Evolutionary conservation across 1,139 yeast genomes (phyloP).

Genomic region (Kluyveromyces sp.): DNA sequence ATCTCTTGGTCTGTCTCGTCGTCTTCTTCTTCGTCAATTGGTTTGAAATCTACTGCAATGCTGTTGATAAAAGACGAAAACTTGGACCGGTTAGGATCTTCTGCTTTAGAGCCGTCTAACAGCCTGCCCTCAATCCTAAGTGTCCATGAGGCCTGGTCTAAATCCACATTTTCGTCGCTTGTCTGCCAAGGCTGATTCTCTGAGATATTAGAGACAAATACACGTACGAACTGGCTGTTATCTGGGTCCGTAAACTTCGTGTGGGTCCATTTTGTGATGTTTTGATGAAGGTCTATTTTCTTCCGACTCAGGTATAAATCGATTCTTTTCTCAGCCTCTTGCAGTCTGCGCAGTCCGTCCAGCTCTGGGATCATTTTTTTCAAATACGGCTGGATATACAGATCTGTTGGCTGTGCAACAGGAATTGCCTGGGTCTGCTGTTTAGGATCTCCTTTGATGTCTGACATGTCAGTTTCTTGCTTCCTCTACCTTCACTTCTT

Average conservation of each 20-base stretch:
- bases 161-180: conserved; percentile 37
- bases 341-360: conserved; percentile 57
- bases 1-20: conserved; percentile 8
- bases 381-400: conserved; percentile 54
- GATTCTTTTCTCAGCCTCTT: conserved; percentile 70
- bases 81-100: conserved; percentile 42
- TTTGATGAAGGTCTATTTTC: conserved; percentile 78
- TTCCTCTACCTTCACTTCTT: too few species aligned
- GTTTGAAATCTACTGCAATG: conserved; percentile 65
- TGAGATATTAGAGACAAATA: conserved; percentile 74
- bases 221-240: conserved; percentile 41
- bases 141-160: conserved; percentile 51
- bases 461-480: neutral
- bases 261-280: conserved; percentile 37
- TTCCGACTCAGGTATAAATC: conserved; percentile 81
- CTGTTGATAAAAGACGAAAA: conserved; percentile 81
- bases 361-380: conserved; percentile 68
- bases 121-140: conserved; percentile 82
- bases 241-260: conserved; percentile 23
- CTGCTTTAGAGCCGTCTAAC: conserved; percentile 40
- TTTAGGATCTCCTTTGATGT: neutral
- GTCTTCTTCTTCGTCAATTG: conserved; percentile 10
- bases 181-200: conserved; percentile 91
- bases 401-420: conserved; percentile 54
- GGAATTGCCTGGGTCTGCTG: conserved; percentile 27